A percentile compares a stretch with the other conserved stretches of the same genome.
phyloP scores from a whole-genome alignment of 495 filamentous ascomycete genomes.

The Wilcoxina mikolae region DNA sequence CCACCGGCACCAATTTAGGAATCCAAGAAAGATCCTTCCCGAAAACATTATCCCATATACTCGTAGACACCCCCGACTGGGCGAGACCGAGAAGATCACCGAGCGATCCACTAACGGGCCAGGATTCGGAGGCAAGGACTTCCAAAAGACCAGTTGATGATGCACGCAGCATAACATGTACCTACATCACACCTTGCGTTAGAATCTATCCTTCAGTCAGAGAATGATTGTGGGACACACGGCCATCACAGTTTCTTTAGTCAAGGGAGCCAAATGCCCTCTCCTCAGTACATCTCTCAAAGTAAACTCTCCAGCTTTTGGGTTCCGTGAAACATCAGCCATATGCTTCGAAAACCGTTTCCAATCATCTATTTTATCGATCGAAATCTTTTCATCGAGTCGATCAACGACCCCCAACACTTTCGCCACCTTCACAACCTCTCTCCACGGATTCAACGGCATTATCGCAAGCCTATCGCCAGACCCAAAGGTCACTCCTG shows the following conservation, averaged over 20 bases:
- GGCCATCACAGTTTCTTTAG: constrained; percentile 35
- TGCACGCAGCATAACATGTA: constrained; percentile 30
- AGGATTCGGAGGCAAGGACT: constrained; percentile 36
- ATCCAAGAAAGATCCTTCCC: constrained; percentile 34
- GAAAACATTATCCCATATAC: constrained; percentile 38
- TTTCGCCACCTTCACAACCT: constrained; percentile 36
- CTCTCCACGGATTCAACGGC: constrained; percentile 37
- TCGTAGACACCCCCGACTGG: constrained; percentile 33
- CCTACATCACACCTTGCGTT: constrained; percentile 2
- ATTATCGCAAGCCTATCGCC: constrained; percentile 38
- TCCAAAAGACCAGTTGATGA: constrained; percentile 37
- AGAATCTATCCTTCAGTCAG: neutral
- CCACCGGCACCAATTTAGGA: constrained; percentile 33
- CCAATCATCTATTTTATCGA: constrained; percentile 33
- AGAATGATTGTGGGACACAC: constrained; percentile 5
- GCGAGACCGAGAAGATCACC: constrained; percentile 36
- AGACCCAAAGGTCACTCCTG: constrained; percentile 37
- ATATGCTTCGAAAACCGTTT: constrained; percentile 35
- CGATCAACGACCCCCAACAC: constrained; percentile 32
- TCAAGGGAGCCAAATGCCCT: constrained; percentile 36
- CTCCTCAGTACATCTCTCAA: constrained; percentile 37
- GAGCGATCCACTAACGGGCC: constrained; percentile 36
- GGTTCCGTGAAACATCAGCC: constrained; percentile 25
- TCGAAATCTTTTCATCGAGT: constrained; percentile 25
- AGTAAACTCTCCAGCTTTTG: constrained; percentile 24